Evolutionary conservation across 1,139 yeast genomes (phyloP), one percentile per base, ranked within the genome.

Genomic region (Hansenula lynferdii): DNA sequence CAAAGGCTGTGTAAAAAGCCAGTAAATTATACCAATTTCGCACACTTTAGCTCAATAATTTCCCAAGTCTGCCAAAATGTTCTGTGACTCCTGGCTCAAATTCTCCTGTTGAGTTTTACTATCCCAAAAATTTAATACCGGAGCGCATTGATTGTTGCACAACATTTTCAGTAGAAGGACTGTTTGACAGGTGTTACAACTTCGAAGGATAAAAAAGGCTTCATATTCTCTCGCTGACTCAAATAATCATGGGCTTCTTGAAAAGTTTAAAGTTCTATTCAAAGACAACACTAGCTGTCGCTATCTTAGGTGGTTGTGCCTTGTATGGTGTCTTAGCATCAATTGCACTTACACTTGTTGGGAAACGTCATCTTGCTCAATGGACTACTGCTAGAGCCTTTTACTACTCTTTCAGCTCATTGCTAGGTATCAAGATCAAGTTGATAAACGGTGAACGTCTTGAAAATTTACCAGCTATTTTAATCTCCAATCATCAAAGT

Each of bases 401-500:
- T 57, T 84, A 85, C 59, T 60, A 65, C 49, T 56, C 77, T 4
- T 72, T 84, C 60, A 75, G 85, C 27, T 58, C 65, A 4, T 39
- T 81, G 3, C 63, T 90, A 59, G 92, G 95, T 0, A 68, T 89
- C 45, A 78, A 72, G 46, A 77, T 92, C 42, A 75, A 71, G 36
- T 65, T 94, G 42, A 78, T 77, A 45, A 80, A 85, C 54, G 76
- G 75, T 11, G 76, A 79, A 40, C 61, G 70, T 23, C 65, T 83
- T 36, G 57, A 61, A n/a, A 54, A 64, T 6, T 47, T 70, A 27
- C 97, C 98, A 2, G 96, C 94, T 7, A 78, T 94, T 43, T 72
- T 86, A 44, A 69, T 94, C 8, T 78, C 95, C 14, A 94, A 94
- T 64, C 99, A 94, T 65, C 99, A 94, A 65, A 78, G 87, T 16